Evolutionary conservation across 148 eudicot species (phyloP), one percentile per base, ranked within the genome.

Genomic region (Fagopyrum esculentum): DNA sequence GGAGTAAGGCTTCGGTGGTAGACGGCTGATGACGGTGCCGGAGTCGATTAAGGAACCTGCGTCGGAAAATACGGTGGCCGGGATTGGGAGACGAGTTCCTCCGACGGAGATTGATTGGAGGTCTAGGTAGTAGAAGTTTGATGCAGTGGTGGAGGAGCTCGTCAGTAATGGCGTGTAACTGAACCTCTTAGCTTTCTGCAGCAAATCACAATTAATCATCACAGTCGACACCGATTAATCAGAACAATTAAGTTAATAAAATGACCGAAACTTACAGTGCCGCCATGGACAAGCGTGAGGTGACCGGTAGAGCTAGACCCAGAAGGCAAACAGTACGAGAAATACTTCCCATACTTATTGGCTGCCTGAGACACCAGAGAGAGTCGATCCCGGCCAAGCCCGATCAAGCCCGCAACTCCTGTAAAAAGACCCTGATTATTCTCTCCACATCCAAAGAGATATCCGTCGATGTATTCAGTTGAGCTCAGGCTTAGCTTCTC

Each of bases 1-100:
- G 0, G 81, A 44, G 84, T 93, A 93, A 0, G 96, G 93, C 6
- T 77, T 75, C 0, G 93, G 85, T 9, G 92, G 89, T 1, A 93
- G 87, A 0, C 98, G 88, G 10, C 85, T 83, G 26, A 89, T 89
- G 30, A 88, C 94, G 0, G 98, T 93, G 7, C 98, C 98, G 0
- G 98, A 93, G 78, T 93, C 98, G 43, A 93, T 84, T 2, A 93
- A 40, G 1, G 86, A 80, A 1, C 93, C 93, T 0, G 82, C 82
- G 15, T 54, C 49, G 17, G 81, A 77, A 81, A 93, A 90, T 26
- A 86, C 87, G 1, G 92, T 10, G 0, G 82, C 78, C 6, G 84
- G 61, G 52, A 93, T 83, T 0, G 96, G 16, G 2, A 93, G 78
- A 19, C 50, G 68, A 0, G 30, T 11, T 0, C 90, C 89, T 1